phyloP scores from a whole-genome alignment of 2,329 filamentous ascomycete species.

The Dothiorella sarmentorum region DNA sequence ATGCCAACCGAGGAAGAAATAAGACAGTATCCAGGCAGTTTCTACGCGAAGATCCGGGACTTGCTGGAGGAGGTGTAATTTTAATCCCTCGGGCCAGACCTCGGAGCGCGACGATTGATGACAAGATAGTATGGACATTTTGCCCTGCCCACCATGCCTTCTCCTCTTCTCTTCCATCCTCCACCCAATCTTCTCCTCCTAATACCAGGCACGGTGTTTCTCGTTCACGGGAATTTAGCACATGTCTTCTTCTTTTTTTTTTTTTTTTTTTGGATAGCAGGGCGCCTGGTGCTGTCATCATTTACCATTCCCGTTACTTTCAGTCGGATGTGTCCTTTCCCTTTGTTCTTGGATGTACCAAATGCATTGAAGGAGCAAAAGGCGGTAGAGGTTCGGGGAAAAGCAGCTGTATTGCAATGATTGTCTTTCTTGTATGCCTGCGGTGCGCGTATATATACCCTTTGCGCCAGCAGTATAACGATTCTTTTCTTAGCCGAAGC shows the following conservation, averaged over 20 bases:
- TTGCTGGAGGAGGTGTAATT: constrained; percentile 33
- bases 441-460: constrained; percentile 9
- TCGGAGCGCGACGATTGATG: not conserved
- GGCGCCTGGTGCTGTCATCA: constrained; percentile 14
- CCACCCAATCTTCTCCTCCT: no score
- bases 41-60: constrained; percentile 47
- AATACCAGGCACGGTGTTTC: not conserved
- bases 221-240: not conserved
- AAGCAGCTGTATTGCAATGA: not conserved
- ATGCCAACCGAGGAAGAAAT: constrained; percentile 57
- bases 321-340: not conserved
- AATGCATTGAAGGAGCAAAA: not conserved
- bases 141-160: not conserved
- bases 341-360: not conserved
- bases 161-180: not conserved
- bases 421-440: not conserved
- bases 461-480: not conserved
- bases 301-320: not conserved
- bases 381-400: not conserved
- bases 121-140: not conserved
- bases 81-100: not conserved
- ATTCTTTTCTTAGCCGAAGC: not conserved
- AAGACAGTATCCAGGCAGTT: constrained; percentile 43
- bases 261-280: constrained; percentile 12
- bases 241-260: constrained; percentile 5